Conservation (phyloP, 192 early-diverging fungal species). For the Linnemannia exigua region DNA sequence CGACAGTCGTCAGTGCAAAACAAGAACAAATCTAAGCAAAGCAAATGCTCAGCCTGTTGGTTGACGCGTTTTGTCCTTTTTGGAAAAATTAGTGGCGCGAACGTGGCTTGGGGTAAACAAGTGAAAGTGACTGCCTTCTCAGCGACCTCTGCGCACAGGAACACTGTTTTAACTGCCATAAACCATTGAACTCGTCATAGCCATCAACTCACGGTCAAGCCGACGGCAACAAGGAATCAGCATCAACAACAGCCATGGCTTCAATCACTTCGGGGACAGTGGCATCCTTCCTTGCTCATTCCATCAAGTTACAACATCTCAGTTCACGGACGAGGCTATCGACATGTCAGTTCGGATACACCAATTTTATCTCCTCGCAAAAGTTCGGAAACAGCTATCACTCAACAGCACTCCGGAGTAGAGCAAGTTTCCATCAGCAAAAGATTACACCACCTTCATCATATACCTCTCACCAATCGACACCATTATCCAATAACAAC, state of each 20-base stretch:
- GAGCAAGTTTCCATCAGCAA: neutral
- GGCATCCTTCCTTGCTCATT: neutral
- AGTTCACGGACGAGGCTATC: neutral
- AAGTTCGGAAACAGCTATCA: constrained; percentile 1
- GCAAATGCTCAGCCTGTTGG: too few species aligned
- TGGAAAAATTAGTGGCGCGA: too few species aligned
- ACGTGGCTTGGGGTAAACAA: too few species aligned
- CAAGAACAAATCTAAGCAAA: too few species aligned
- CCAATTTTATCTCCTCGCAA: neutral
- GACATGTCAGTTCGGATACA: neutral
- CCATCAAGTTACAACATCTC: constrained; percentile 4
- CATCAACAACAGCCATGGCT: constrained; percentile 4
- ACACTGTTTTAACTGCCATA: too few species aligned
- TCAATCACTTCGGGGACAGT: constrained; percentile 3
- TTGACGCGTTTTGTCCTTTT: too few species aligned
- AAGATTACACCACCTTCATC: neutral
- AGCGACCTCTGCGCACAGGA: too few species aligned
- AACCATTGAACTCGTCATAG: too few species aligned
- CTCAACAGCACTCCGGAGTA: neutral
- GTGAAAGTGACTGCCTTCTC: too few species aligned
- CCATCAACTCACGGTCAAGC: too few species aligned
- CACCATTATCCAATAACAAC: neutral
- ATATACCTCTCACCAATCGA: neutral
- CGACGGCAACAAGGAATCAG: too few species aligned
- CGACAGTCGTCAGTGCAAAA: too few species aligned